phyloP scores from a whole-genome alignment of 805 yeast genomes.

The Starmerella khaoyaiensis region DNA sequence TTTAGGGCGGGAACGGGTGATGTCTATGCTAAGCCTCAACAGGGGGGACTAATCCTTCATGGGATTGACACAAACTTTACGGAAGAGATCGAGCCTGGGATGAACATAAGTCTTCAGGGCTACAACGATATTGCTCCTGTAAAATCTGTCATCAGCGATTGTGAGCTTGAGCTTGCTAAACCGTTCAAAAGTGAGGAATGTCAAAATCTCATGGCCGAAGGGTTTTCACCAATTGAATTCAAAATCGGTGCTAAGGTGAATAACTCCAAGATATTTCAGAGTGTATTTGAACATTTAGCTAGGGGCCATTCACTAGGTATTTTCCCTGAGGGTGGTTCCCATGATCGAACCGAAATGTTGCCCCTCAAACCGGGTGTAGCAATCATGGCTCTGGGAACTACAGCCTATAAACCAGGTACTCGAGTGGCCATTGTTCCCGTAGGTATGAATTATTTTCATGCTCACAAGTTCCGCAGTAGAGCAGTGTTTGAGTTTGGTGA shows the following conservation, averaged over 20 bases:
- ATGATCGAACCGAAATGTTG: constrained; percentile 78
- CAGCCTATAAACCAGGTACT: constrained; percentile 61
- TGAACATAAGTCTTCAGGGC: constrained; percentile 41
- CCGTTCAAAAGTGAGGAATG: constrained; percentile 42
- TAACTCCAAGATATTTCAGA: constrained; percentile 69
- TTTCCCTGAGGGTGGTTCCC: constrained; percentile 98
- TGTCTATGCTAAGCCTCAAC: constrained; percentile 36
- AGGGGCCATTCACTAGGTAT: constrained; percentile 78
- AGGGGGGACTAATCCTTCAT: constrained; percentile 34
- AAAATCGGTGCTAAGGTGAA: constrained; percentile 74
- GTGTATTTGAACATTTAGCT: constrained; percentile 72
- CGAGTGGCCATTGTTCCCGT: constrained; percentile 86
- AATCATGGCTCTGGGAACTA: constrained; percentile 92
- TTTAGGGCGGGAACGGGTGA: constrained; percentile 54
- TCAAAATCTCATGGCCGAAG: constrained; percentile 8
- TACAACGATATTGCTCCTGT: constrained; percentile 68
- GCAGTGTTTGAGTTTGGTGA: constrained; percentile 92
- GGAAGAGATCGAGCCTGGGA: constrained; percentile 35
- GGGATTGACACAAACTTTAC: constrained; percentile 64
- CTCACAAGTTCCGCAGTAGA: constrained; percentile 87
- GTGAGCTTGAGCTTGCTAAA: constrained; percentile 51
- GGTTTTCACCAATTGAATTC: constrained; percentile 38
- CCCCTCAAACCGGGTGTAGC: constrained; percentile 97
- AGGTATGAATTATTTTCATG: constrained; percentile 94
- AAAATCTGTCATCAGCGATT: constrained; percentile 53